Percentiles rank a stretch among this genome's conserved stretches.
phyloP scores from a whole-genome alignment of 371 early-diverging fungal genomes.

The Blakeslea trispora region DNA sequence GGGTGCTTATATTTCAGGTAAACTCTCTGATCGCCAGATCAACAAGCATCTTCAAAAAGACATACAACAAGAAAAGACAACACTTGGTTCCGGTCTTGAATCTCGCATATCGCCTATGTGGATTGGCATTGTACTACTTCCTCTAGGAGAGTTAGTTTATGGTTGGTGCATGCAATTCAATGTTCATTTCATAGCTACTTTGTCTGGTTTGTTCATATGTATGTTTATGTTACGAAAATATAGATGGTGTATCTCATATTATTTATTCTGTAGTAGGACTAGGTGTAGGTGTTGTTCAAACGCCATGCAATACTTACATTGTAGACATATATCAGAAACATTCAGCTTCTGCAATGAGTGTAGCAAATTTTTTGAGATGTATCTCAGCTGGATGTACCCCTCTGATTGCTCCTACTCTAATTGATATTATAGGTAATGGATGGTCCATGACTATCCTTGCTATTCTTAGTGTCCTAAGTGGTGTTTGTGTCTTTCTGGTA shows the following conservation, averaged over 20 bases:
- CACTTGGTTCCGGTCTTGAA: constrained; percentile 19
- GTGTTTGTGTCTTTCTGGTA: constrained; percentile 35
- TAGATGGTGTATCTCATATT: not conserved
- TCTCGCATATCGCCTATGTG: constrained; percentile 38
- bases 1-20: constrained; percentile 48
- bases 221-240: constrained; percentile 12
- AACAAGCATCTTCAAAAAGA: not conserved
- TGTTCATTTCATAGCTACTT: constrained; percentile 24
- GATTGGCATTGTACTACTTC: constrained; percentile 44
- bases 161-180: constrained; percentile 47
- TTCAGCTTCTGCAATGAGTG: constrained; percentile 49
- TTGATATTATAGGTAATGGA: constrained; percentile 44
- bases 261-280: constrained; percentile 49
- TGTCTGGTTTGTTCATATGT: constrained; percentile 45
- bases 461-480: constrained; percentile 27
- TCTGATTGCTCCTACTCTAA: constrained; percentile 39
- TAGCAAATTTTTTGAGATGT: constrained; percentile 45
- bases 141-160: constrained; percentile 39
- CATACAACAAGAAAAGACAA: constrained; percentile 1
- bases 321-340: constrained; percentile 42
- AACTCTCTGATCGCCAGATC: constrained; percentile 39
- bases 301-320: constrained; percentile 50
- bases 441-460: constrained; percentile 48
- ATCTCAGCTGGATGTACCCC: constrained; percentile 44
- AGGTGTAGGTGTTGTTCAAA: constrained; percentile 48